Evolutionary conservation across 768 basidiomycete genomes (phyloP).

Genomic region (Lactifluus volemus): DNA sequence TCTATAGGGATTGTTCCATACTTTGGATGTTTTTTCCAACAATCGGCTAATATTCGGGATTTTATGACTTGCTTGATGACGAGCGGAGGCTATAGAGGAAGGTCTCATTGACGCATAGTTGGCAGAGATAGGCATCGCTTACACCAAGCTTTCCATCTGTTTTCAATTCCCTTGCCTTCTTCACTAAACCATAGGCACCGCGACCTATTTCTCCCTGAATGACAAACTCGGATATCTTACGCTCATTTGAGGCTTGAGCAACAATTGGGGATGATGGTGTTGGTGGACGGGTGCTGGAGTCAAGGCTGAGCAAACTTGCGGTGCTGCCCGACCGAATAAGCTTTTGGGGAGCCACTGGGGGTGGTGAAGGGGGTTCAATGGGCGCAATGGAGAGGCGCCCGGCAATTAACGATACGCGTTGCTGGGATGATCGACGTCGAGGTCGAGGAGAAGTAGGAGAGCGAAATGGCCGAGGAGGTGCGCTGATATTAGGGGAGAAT

Average conservation of each 20-base stretch:
- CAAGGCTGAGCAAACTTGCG: constrained; percentile 53
- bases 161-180: constrained; percentile 73
- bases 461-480: constrained; percentile 30
- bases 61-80: constrained; percentile 99
- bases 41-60: constrained; percentile 95
- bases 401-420: constrained; percentile 75
- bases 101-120: constrained; percentile 19
- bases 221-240: constrained; percentile 77
- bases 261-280: constrained; percentile 42
- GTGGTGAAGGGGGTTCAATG: constrained; percentile 62
- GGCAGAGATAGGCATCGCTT: constrained; percentile 28
- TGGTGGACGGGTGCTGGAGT: constrained; percentile 53
- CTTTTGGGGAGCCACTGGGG: constrained; percentile 50
- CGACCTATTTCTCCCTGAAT: constrained; percentile 85
- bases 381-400: constrained; percentile 73
- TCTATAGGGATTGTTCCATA: constrained; percentile 98
- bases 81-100: constrained; percentile 57
- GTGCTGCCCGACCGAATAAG: constrained; percentile 57
- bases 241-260: constrained; percentile 41
- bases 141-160: constrained; percentile 77
- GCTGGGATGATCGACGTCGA: constrained; percentile 72
- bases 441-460: constrained; percentile 53
- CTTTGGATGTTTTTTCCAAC: constrained; percentile 96
- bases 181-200: constrained; percentile 93
- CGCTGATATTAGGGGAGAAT: constrained; percentile 26